Evolutionary conservation across 2,329 filamentous ascomycete species (phyloP).

Genomic region (Exophiala bonariae): DNA sequence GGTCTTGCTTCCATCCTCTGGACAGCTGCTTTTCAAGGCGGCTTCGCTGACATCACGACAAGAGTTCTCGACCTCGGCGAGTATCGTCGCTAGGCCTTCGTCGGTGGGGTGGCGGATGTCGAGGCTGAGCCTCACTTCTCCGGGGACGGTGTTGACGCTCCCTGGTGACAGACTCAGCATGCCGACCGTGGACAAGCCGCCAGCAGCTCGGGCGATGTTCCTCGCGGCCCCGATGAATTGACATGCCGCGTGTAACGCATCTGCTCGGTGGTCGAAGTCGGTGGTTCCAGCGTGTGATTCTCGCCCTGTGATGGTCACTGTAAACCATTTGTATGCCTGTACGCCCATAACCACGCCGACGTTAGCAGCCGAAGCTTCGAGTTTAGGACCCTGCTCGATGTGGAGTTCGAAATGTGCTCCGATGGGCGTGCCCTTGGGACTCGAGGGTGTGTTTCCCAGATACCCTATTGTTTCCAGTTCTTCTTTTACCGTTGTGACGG

Average conservation of each 20-base stretch:
- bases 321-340: constrained; percentile 75
- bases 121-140: constrained; percentile 49
- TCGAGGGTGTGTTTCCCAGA: constrained; percentile 57
- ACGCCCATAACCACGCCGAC: constrained; percentile 72
- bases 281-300: constrained; percentile 78
- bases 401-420: constrained; percentile 83
- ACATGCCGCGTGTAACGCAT: constrained; percentile 67
- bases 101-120: constrained; percentile 26
- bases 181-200: constrained; percentile 67
- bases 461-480: constrained; percentile 71
- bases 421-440: constrained; percentile 58
- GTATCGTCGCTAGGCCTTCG: constrained; percentile 16
- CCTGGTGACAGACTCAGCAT: constrained; percentile 67
- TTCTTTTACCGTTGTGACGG: constrained; percentile 55
- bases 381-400: constrained; percentile 78
- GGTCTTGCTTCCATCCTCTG: constrained; percentile 40
- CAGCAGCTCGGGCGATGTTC: constrained; percentile 56
- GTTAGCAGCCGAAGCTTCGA: constrained; percentile 62
- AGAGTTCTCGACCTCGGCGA: constrained; percentile 7
- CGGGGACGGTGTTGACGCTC: constrained; percentile 73
- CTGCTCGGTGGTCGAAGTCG: constrained; percentile 63
- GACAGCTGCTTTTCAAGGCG: too few relatives aligned
- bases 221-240: constrained; percentile 56
- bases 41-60: constrained; percentile 57
- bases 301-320: constrained; percentile 63